Base-by-base conservation (phyloP, 768 basidiomycete genomes). In the Lactarius evosmus region DNA sequence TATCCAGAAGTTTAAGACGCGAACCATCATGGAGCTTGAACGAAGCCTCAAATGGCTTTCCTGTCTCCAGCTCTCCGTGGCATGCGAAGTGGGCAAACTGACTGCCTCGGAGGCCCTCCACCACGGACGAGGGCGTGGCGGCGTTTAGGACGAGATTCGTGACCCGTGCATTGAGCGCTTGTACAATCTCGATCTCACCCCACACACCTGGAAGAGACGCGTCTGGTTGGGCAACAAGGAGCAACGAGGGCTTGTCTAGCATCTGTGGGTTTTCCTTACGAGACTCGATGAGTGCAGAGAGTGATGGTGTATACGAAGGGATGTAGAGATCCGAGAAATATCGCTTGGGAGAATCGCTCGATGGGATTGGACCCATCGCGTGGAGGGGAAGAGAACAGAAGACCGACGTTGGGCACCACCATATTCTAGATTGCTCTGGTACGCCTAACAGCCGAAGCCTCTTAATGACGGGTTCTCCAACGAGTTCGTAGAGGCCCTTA, bases 281-380 rank as follows among this genome's bases (percentile, higher is more conserved):
- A 14, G 44, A 50, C 8, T 44, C 41, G 16, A 66, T 49, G 19
- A 66, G 36, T 11, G 65, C 46, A 19, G 44, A 53, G 9, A 66
- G 52, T 11, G 65, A 40, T 5, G 65, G 65, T 8, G 61, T 62
- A 33, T 66, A 66, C n/a, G 66, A 66, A 22, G 56, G 52, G 16
- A 63, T 27, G 17, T 56, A 60, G 17, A 58, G 11, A n/a, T 63
- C 55, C 11, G 57, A 54, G 14, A 63, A 36, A n/a, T 57, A 49
- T n/a, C 2, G 33, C 7, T 33, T 29, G 22, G 36, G 16, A 1
- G 36, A 16, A 36, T 16, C 12, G 16, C 12, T 16, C 14, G n/a
- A n/a, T n/a, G n/a, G n/a, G n/a, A n/a, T n/a, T n/a, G n/a, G n/a
- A n/a, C n/a, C n/a, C n/a, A n/a, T n/a, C n/a, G n/a, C n/a, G n/a